These are phyloP conservation scores for Aciculosporium take DNA, from an alignment of 2,329 filamentous ascomycete species.

Conservation along the genomic window DNA sequence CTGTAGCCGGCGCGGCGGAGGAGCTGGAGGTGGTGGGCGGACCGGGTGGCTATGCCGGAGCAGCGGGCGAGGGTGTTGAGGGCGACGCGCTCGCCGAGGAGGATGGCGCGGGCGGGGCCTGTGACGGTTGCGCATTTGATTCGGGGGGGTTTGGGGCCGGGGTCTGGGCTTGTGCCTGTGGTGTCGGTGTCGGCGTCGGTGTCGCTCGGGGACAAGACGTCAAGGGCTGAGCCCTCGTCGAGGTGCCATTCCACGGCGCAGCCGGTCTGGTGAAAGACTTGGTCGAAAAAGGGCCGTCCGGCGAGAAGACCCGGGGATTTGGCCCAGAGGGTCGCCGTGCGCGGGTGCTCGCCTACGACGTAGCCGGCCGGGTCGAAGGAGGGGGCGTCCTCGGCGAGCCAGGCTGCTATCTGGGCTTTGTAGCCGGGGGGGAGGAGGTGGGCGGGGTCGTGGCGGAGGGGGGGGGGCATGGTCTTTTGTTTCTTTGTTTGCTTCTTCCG, in stretches of 20 bases:
- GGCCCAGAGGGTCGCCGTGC: conserved; percentile 51
- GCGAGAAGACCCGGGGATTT: conserved; percentile 72
- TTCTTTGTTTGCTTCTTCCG: neutral
- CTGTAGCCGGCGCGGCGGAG: conserved; percentile 56
- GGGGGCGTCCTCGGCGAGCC: conserved; percentile 93
- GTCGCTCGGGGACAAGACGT: conserved; percentile 27
- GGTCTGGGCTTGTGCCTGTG: no score
- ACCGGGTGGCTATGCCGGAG: conserved; percentile 73
- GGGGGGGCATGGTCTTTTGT: neutral
- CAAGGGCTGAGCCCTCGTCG: conserved; percentile 55
- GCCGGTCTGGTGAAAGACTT: conserved; percentile 78
- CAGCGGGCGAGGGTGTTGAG: conserved; percentile 83
- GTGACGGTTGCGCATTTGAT: conserved; percentile 63
- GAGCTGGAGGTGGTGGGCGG: conserved; percentile 37
- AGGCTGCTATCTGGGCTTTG: conserved; percentile 64
- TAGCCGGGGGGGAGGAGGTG: conserved; percentile 73
- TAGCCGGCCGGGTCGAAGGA: conserved; percentile 96
- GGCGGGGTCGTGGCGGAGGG: neutral
- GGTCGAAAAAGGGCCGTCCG: conserved; percentile 87
- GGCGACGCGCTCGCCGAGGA: conserved; percentile 87
- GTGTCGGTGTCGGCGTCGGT: neutral
- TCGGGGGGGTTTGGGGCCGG: conserved; percentile 27
- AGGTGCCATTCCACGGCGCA: conserved; percentile 87
- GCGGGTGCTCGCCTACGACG: conserved; percentile 63
- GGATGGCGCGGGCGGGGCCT: conserved; percentile 63